phyloP scores from a whole-genome alignment of 2,329 filamentous ascomycete species.

The Clarireedia monteithiana region DNA sequence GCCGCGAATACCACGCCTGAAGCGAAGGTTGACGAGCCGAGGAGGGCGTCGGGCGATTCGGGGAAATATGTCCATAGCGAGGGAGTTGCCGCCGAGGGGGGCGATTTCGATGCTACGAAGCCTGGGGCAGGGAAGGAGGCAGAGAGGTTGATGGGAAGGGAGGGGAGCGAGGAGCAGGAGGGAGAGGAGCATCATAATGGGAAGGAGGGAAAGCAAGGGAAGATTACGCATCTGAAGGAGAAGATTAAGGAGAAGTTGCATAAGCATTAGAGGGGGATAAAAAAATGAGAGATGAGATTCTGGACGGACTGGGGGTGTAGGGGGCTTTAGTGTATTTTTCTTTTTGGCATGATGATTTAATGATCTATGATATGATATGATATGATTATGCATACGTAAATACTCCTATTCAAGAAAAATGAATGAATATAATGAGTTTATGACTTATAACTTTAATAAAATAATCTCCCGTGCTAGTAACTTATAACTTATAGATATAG shows the following conservation, averaged over 20 bases:
- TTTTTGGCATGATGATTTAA: no score
- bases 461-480: no score
- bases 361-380: no score
- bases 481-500: no score
- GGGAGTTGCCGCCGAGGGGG: conserved; percentile 56
- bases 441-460: no score
- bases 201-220: conserved; percentile 22
- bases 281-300: no score
- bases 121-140: conserved; percentile 60
- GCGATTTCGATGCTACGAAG: conserved; percentile 57
- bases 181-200: conserved; percentile 4
- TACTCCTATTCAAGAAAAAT: no score
- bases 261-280: conserved; percentile 17
- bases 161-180: conserved; percentile 32
- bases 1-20: neutral
- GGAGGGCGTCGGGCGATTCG: conserved; percentile 32
- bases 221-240: conserved; percentile 48
- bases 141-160: conserved; percentile 43
- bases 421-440: no score
- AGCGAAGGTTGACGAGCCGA: conserved; percentile 38
- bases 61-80: conserved; percentile 45
- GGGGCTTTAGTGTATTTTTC: no score
- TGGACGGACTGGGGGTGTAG: no score
- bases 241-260: conserved; percentile 67
- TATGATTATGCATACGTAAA: no score